phyloP scores from a whole-genome alignment of 2,329 filamentous ascomycete species.

The Hymenoscyphus salicellus region DNA sequence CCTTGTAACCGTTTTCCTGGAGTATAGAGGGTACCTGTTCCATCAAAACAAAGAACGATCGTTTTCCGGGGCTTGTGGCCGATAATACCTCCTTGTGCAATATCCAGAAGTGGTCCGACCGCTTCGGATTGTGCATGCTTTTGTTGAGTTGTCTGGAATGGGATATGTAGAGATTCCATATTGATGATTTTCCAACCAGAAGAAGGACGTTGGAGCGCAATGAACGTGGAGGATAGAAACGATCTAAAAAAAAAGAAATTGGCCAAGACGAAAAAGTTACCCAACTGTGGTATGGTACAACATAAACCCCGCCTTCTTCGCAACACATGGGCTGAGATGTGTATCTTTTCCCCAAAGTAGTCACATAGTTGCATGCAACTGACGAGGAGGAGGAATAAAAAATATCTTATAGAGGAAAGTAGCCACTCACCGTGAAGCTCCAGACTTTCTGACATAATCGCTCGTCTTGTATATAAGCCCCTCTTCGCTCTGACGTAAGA shows the following conservation, averaged over 20 bases:
- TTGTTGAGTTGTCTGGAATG: background rate
- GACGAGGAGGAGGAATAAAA: background rate
- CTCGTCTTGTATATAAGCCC: no score
- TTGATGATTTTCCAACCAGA: background rate
- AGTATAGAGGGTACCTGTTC: conserved; percentile 7
- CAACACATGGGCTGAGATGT: background rate
- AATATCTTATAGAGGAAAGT: background rate
- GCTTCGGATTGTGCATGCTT: background rate
- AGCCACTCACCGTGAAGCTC: no score
- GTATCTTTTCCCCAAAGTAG: background rate
- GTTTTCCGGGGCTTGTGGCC: background rate
- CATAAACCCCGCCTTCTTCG: background rate
- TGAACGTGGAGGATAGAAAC: background rate
- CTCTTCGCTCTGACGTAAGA: no score
- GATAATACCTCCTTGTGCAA: background rate
- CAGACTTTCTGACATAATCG: no score
- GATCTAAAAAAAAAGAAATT: background rate
- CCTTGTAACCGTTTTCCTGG: background rate
- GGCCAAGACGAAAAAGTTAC: background rate
- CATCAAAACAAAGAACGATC: conserved; percentile 19
- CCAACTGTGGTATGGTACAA: background rate
- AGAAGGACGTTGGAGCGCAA: background rate
- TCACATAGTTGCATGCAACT: background rate
- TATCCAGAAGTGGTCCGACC: background rate
- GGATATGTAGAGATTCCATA: conserved; percentile 2